These are phyloP conservation scores for Helotiales sp. DNA, from an alignment of 2,329 filamentous ascomycete genomes.

Conservation along the genomic window DNA sequence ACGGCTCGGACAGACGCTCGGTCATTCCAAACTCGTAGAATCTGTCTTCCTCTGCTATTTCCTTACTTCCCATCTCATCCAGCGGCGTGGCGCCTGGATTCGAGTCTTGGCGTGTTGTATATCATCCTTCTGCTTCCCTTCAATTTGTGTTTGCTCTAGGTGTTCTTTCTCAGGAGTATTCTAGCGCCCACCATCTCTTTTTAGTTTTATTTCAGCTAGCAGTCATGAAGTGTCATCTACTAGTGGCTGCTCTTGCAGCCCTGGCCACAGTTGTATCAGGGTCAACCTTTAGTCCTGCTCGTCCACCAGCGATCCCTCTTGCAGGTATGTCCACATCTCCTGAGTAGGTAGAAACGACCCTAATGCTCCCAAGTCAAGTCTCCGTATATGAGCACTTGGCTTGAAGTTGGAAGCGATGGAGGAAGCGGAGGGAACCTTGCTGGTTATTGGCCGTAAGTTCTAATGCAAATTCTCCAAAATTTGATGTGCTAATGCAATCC, in stretches of 20 bases:
- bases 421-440: conserved; percentile 66
- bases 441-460: conserved; percentile 42
- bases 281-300: conserved; percentile 62
- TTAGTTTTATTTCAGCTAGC: background rate
- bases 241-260: conserved; percentile 8
- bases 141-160: background rate
- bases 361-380: conserved; percentile 50
- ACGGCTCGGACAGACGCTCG: background rate
- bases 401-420: conserved; percentile 59
- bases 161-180: background rate
- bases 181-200: background rate
- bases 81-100: background rate
- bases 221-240: conserved; percentile 20
- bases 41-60: background rate
- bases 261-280: conserved; percentile 9
- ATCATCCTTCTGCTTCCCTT: background rate
- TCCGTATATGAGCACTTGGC: conserved; percentile 76
- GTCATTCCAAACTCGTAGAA: background rate
- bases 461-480: background rate
- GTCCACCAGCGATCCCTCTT: conserved; percentile 68
- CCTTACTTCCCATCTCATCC: background rate
- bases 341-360: background rate
- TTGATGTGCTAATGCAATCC: conserved; percentile 13
- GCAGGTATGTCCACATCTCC: conserved; percentile 48
- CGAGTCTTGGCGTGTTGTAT: background rate